Conservation (phyloP, 179 eudicot genomes). For the Amaranthus tricolor region DNA sequence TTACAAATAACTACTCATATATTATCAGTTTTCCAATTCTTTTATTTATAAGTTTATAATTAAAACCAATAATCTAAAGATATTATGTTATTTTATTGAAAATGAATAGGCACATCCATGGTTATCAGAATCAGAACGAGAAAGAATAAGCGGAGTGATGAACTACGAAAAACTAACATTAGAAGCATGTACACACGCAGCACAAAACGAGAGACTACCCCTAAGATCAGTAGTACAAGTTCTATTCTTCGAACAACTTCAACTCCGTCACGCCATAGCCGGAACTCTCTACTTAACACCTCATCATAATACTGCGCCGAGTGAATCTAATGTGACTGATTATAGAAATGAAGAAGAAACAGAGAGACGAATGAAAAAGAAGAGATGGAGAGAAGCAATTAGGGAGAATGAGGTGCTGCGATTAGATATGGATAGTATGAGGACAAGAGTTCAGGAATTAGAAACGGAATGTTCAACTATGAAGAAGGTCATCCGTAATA, state of each 20-base stretch:
- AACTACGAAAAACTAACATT: slow-evolving; percentile 88
- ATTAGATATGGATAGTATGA: slow-evolving; percentile 85
- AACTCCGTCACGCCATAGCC: slow-evolving; percentile 90
- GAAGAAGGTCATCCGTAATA: slow-evolving; percentile 72
- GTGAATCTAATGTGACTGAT: slow-evolving; percentile 20
- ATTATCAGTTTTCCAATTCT: too few species aligned
- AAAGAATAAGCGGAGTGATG: slow-evolving; percentile 67
- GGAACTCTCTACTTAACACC: slow-evolving; percentile 56
- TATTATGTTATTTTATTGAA: background rate
- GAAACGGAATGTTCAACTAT: slow-evolving; percentile 81
- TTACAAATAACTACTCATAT: too few species aligned
- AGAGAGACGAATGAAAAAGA: background rate
- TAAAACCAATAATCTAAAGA: too few species aligned
- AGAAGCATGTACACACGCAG: slow-evolving; percentile 99
- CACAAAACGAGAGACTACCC: slow-evolving; percentile 93
- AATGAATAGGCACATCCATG: slow-evolving; percentile 78
- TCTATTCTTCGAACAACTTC: slow-evolving; percentile 92
- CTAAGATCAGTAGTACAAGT: slow-evolving; percentile 82
- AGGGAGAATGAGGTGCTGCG: slow-evolving; percentile 78
- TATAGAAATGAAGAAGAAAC: background rate
- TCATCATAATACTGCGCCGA: slow-evolving; percentile 34
- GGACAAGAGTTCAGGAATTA: slow-evolving; percentile 79
- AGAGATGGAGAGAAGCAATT: slow-evolving; percentile 47
- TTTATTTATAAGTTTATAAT: too few species aligned
- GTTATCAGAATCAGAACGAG: slow-evolving; percentile 69